A percentile compares a stretch with the other conserved stretches of the same genome.
phyloP scores from a whole-genome alignment of 371 early-diverging fungal genomes.

The Apophysomyces ossiformis region DNA sequence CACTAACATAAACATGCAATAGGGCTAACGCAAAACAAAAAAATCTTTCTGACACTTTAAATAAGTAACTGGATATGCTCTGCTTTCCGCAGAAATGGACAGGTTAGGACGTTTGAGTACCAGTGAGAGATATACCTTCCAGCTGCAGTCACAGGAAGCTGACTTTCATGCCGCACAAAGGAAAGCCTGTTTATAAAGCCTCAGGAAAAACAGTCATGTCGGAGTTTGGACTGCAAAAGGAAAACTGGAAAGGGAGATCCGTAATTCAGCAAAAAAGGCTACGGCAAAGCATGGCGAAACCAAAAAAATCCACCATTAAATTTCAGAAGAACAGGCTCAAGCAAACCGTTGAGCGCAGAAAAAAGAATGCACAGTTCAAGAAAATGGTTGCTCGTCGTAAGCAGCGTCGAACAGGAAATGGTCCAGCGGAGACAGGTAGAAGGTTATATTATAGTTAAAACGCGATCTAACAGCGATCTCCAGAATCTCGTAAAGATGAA shows the following conservation, averaged over 20 bases:
- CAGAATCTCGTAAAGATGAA: constrained; percentile 10
- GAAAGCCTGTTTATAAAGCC: neutral
- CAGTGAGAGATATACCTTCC: too few relatives aligned
- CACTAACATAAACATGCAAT: too few relatives aligned
- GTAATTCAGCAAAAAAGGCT: too few relatives aligned
- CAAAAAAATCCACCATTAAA: constrained; percentile 85
- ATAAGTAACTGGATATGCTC: too few relatives aligned
- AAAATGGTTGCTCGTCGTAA: constrained; percentile 59
- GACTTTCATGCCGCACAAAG: too few relatives aligned
- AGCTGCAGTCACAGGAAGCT: too few relatives aligned
- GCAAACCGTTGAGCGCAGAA: constrained; percentile 67
- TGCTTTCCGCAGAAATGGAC: too few relatives aligned
- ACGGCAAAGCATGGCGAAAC: constrained; percentile 62
- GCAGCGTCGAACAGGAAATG: constrained; percentile 28
- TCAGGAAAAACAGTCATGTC: neutral
- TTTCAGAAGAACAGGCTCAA: constrained; percentile 86
- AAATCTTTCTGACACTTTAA: too few relatives aligned
- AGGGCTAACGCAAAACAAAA: too few relatives aligned
- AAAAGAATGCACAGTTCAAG: constrained; percentile 72
- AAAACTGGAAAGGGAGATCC: too few relatives aligned
- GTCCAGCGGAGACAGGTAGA: neutral
- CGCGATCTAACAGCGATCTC: neutral
- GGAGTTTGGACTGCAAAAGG: neutral
- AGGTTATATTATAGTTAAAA: neutral
- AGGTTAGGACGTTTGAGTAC: too few relatives aligned